Evolutionary conservation across 768 basidiomycete genomes (phyloP), one percentile per base, ranked within the genome.

Genomic region (Russula emetica): DNA sequence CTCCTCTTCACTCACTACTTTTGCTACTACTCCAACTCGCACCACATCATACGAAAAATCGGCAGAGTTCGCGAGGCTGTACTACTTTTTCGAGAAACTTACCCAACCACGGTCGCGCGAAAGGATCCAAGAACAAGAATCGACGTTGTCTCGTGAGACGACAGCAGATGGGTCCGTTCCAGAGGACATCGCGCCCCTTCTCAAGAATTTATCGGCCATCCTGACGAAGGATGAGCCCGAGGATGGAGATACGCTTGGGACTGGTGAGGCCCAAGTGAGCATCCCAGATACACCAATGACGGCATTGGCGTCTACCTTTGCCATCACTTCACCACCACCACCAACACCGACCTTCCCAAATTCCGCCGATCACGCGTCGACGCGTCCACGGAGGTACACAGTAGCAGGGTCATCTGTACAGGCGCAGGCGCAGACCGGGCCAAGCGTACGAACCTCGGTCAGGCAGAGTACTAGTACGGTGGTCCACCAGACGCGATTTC

Each of bases 1-100:
- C 56, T 32, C 56, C 16, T 24, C 62, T 11, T 20, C 56, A 18
- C 22, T 57, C 20, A 1, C 42, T 10, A 13, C 26, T 40, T 2
- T 26, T 32, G 34, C 10, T 13, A 55, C 58, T 28, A 50, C 24
- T 18, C 11, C 45, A 22, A 26, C 53, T 26, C 57, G 26, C 20
- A 28, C 28, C 20, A 54, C 16, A 42, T 5, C 22, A 9, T 45
- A 55, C 32, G 60, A 67, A 26, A 64, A 62, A 53, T 64, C 66
- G 14, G 62, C 68, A 16, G 68, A 69, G 42, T 69, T 69, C 47
- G 66, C 62, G 5, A 60, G 66, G 34, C 42, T 69, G 14, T 67
- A 64, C 52, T 67, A 69, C 62, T 69, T 67, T 45, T 69, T 69
- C 58, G 66, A 67, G 45, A 69, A 64, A 54, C 60, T 69, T 9